Percentiles rank a stretch among this genome's conserved stretches.
These are phyloP conservation scores for Raddia distichophylla DNA, from an alignment of 176 grass and related monocot species.

Conservation along the genomic window DNA sequence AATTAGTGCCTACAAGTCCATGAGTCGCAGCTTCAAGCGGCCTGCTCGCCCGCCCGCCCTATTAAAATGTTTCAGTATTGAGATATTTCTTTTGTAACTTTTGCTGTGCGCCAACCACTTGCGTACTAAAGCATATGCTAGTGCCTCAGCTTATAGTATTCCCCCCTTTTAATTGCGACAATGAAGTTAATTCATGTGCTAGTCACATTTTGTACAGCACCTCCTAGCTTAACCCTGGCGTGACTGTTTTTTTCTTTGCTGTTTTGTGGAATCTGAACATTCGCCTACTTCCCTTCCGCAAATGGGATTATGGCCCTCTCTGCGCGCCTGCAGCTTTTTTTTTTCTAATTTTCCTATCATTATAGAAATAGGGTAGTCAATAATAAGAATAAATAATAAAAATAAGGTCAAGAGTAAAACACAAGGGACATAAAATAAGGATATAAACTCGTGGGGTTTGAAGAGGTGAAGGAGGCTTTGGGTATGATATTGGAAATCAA, in stretches of 20 bases:
- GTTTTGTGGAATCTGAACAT: neutral
- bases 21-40: neutral
- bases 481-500: no score
- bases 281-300: no score
- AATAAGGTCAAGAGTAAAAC: no score
- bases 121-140: neutral
- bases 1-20: neutral
- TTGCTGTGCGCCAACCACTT: neutral
- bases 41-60: neutral
- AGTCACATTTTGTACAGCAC: neutral
- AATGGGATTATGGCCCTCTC: no score
- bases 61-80: neutral
- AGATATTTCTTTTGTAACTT: neutral
- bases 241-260: neutral
- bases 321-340: no score
- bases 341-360: no score
- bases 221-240: neutral
- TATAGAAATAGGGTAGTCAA: no score
- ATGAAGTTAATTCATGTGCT: neutral
- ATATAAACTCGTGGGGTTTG: no score
- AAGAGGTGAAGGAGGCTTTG: no score
- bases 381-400: no score
- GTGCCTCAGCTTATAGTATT: neutral
- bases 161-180: neutral
- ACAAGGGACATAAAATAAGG: no score